Percentiles rank a stretch among this genome's conserved stretches.
These are phyloP conservation scores for Pyricularia sp. DNA, from an alignment of 2,329 filamentous ascomycete genomes.

Conservation along the genomic window DNA sequence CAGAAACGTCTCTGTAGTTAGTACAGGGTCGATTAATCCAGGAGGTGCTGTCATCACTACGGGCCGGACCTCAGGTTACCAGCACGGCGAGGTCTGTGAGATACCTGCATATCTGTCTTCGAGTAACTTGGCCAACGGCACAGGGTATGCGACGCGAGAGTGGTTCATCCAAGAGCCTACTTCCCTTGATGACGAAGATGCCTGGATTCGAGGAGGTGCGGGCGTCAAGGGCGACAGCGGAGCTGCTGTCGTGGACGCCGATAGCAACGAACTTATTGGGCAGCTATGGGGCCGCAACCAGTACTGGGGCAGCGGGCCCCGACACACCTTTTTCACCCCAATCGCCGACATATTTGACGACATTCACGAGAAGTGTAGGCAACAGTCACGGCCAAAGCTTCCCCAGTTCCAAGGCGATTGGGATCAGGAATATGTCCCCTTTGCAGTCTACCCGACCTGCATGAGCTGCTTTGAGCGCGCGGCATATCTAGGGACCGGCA, in stretches of 20 bases:
- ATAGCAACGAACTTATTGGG: constrained; percentile 27
- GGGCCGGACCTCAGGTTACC: constrained; percentile 32
- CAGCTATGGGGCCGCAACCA: constrained; percentile 35
- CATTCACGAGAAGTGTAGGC: constrained; percentile 32
- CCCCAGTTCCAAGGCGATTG: constrained; percentile 20
- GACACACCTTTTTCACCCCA: constrained; percentile 33
- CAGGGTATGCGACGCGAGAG: constrained; percentile 31
- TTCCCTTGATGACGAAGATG: constrained; percentile 27
- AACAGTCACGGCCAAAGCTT: constrained; percentile 27
- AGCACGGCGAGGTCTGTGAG: constrained; percentile 31
- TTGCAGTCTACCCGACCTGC: constrained; percentile 29
- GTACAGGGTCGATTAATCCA: constrained; percentile 21
- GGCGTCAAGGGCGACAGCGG: constrained; percentile 35
- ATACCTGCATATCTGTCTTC: constrained; percentile 31
- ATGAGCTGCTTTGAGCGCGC: constrained; percentile 30
- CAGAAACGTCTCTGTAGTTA: constrained; percentile 17
- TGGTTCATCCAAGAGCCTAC: constrained; percentile 34
- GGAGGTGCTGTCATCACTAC: constrained; percentile 27
- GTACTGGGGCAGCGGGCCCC: constrained; percentile 30
- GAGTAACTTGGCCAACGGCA: constrained; percentile 23
- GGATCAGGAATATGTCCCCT: constrained; percentile 29
- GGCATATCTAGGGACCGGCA: constrained; percentile 22
- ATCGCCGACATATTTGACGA: constrained; percentile 34
- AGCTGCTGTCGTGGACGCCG: constrained; percentile 31
- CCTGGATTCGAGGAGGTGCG: constrained; percentile 35